Conservation (phyloP, 176 grass and related monocot species). For the Aegilops longissima region DNA sequence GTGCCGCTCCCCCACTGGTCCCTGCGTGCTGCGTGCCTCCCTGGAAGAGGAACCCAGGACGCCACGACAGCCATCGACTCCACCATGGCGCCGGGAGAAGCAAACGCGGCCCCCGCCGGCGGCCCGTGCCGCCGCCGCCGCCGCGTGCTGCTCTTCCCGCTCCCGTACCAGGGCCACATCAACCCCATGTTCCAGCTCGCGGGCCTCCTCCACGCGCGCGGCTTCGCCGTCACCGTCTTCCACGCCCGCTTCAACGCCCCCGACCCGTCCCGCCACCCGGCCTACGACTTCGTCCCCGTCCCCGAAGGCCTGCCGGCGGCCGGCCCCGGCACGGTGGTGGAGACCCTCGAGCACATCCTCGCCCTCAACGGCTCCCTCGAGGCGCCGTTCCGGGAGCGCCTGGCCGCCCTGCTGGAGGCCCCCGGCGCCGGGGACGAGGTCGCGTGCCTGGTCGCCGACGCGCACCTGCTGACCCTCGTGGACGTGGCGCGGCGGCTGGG, state of each 20-base stretch:
- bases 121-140: background rate
- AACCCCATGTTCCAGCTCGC: slow-evolving; percentile 52
- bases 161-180: slow-evolving; percentile 53
- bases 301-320: background rate
- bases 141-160: slow-evolving; percentile 43
- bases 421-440: background rate
- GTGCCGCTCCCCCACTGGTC: no score
- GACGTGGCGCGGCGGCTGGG: background rate
- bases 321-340: background rate
- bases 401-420: background rate
- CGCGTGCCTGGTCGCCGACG: slow-evolving; percentile 21
- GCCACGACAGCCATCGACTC: background rate
- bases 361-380: background rate
- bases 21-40: no score
- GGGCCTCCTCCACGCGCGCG: slow-evolving; percentile 27
- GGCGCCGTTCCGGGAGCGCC: background rate
- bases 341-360: background rate
- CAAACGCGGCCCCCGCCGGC: background rate
- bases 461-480: background rate
- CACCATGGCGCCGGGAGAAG: background rate
- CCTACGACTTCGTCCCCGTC: slow-evolving; percentile 30
- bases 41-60: background rate
- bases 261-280: slow-evolving; percentile 25
- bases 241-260: slow-evolving; percentile 34
- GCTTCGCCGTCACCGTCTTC: slow-evolving; percentile 46